These are phyloP conservation scores for Coemansia sp. DNA, from an alignment of 192 early-diverging fungal genomes.

Conservation along the genomic window DNA sequence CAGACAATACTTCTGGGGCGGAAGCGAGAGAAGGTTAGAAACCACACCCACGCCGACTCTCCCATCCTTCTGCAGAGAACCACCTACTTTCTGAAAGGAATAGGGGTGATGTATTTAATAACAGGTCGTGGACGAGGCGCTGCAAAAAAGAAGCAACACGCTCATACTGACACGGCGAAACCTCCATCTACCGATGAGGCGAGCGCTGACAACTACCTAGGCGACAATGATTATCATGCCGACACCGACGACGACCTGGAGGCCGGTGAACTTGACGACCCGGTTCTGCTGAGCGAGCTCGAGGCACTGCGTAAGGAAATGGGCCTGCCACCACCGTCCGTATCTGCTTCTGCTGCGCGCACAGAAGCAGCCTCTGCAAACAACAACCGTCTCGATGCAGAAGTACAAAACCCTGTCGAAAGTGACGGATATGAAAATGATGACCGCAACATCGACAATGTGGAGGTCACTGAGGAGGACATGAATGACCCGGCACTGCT, in stretches of 20 bases:
- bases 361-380: not conserved
- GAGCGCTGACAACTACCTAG: conserved; percentile 1
- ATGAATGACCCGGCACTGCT: conserved; percentile 45
- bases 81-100: not conserved
- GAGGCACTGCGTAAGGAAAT: conserved; percentile 40
- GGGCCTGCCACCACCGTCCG: conserved; percentile 20
- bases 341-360: not conserved
- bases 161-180: conserved; percentile 4
- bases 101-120: conserved; percentile 20
- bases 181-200: not conserved
- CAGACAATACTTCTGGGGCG: not conserved
- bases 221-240: conserved; percentile 3
- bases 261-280: conserved; percentile 33
- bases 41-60: not conserved
- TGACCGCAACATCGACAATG: conserved; percentile 16
- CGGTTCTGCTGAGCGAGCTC: conserved; percentile 41
- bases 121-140: conserved; percentile 23
- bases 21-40: conserved; percentile 9
- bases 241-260: conserved; percentile 8
- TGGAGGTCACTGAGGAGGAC: conserved; percentile 39
- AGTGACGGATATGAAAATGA: conserved; percentile 4
- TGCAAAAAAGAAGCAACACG: not conserved
- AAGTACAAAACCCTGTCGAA: conserved; percentile 10
- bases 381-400: not conserved
- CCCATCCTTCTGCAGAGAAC: not conserved